Percentiles rank a stretch among this genome's conserved stretches.
Evolutionary conservation across 1,139 yeast species (phyloP).

Genomic region (Saccharomyces hybrid): DNA sequence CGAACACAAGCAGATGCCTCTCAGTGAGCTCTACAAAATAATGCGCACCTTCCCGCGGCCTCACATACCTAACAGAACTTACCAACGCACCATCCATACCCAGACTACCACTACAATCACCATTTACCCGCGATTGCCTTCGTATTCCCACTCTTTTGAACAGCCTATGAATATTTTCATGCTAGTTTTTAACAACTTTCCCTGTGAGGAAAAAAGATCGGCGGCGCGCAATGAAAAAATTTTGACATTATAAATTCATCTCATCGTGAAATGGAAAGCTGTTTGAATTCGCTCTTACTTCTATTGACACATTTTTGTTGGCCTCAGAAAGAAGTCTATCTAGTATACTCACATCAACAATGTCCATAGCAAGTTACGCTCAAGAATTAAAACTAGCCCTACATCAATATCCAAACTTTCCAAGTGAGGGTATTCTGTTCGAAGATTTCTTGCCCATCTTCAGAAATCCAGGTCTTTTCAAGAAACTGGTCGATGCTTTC

Average conservation of each 20-base stretch:
- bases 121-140: conserved; percentile 1
- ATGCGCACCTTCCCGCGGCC: conserved; percentile 11
- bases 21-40: conserved; percentile 26
- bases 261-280: neutral
- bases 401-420: conserved; percentile 88
- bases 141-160: neutral
- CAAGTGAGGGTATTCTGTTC: conserved; percentile 82
- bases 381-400: conserved; percentile 55
- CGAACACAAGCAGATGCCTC: conserved; percentile 17
- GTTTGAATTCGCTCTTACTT: neutral
- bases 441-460: conserved; percentile 95
- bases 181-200: neutral
- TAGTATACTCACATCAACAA: conserved; percentile 1
- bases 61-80: neutral
- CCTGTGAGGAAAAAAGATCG: neutral
- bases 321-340: neutral
- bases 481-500: conserved; percentile 73
- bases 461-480: conserved; percentile 71
- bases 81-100: neutral
- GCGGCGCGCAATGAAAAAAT: conserved; percentile 1
- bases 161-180: neutral
- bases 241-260: conserved; percentile 4
- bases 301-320: neutral
- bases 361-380: conserved; percentile 40
- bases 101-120: neutral